Base-by-base conservation (phyloP, 2,329 filamentous ascomycete species). In the Cladosporium cucumerinum region DNA sequence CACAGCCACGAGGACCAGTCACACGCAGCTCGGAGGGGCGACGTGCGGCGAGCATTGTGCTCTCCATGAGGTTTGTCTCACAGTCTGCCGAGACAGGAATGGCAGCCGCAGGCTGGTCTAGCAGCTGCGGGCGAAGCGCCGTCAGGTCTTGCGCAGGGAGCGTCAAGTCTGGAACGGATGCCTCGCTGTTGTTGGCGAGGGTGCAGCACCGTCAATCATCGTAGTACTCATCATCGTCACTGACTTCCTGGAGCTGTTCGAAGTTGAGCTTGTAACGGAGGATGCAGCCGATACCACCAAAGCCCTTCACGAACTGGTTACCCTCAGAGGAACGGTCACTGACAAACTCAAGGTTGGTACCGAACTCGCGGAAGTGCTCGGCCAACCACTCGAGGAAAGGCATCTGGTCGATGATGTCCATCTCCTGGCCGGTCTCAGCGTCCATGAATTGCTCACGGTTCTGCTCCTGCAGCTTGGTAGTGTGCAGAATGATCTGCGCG, bases 221-320 rank as follows among this genome's bases (percentile, higher is more conserved):
- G 84, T 96, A 97, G 81, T 94, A 94, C 78, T 98, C 94, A 72
- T 84, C 82, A 67, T 82, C 80, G 79, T 96, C 93, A 76, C 90
- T 88, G 76, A 90, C 85, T 79, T 98, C 95, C 80, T 90, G 90
- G 80, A 99, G 86, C 81, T 99, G 96, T 82, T 99, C 96, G 82
- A 99, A 99, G 85, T 99, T 99, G 85, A 99, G 92, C 85, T 97
- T 97, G 88, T 99, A 99, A 73, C 95, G 93, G 77, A 99, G 88
- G 75, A 99, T 89, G 70, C 94, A 94, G 72, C 95, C 95, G 73
- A 99, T 97, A 76, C 95, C 95, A 89, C 95, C 95, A 77, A 99
- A 99, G 69, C 95, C 95, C 84, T 97, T 98, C 75, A 99, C 95
- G 81, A 99, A 99, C 84, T 99, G 95, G 82, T 99, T 99, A 78